Percentiles rank a stretch among this genome's conserved stretches.
Evolutionary conservation across 2,329 filamentous ascomycete species (phyloP).

Genomic region (Clonostachys sp.): DNA sequence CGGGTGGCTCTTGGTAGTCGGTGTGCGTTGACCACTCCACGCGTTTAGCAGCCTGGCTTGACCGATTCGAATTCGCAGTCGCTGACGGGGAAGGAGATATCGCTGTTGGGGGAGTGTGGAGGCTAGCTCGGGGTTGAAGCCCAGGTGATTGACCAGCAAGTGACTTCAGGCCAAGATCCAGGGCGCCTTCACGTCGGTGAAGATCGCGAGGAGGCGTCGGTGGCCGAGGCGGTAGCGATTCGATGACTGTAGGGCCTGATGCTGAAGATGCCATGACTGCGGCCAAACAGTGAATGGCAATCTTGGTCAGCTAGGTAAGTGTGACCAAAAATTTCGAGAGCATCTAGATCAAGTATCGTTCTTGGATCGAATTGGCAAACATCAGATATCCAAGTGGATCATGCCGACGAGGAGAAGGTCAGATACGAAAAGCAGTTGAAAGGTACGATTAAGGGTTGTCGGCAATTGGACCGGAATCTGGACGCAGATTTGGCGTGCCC

Average conservation of each 20-base stretch:
- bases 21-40: constrained; percentile 54
- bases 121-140: constrained; percentile 26
- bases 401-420: too few relatives aligned
- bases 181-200: neutral
- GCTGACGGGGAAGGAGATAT: constrained; percentile 37
- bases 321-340: neutral
- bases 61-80: constrained; percentile 35
- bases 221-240: constrained; percentile 52
- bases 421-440: too few relatives aligned
- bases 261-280: constrained; percentile 36
- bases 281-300: constrained; percentile 28
- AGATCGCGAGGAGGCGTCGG: constrained; percentile 62
- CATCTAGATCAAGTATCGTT: too few relatives aligned
- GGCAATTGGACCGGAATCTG: too few relatives aligned
- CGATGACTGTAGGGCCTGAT: constrained; percentile 33
- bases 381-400: too few relatives aligned
- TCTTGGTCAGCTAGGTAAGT: constrained; percentile 20
- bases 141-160: constrained; percentile 16
- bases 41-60: constrained; percentile 33
- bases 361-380: too few relatives aligned
- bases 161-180: too few relatives aligned
- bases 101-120: constrained; percentile 44
- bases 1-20: constrained; percentile 51
- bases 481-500: too few relatives aligned
- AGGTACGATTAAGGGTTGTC: too few relatives aligned